Percentiles rank a stretch among this genome's conserved stretches.
Conservation (phyloP, 192 early-diverging fungal genomes). For the Piromyces finnis region DNA sequence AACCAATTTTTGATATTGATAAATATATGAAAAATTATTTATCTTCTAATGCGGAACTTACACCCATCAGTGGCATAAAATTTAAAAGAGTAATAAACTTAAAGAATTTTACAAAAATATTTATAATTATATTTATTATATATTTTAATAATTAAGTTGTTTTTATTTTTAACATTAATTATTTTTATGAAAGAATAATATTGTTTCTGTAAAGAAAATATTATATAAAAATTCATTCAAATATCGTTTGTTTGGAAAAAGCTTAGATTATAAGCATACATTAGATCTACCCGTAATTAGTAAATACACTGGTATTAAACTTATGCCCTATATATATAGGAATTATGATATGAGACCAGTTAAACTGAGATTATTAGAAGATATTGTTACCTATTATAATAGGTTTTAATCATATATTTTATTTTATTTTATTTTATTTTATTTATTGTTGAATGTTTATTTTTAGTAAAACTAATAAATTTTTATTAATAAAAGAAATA, state of each 20-base stretch:
- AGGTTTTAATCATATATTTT: no score
- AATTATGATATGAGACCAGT: constrained; percentile 33
- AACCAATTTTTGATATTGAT: neutral
- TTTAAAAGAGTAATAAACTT: neutral
- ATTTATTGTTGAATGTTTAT: no score
- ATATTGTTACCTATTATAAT: constrained; percentile 11
- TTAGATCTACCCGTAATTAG: constrained; percentile 29
- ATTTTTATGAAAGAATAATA: neutral
- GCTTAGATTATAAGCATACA: constrained; percentile 31
- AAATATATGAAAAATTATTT: neutral
- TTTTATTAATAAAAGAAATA: constrained; percentile 5
- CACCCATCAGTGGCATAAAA: neutral
- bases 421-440: neutral
- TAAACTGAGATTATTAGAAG: constrained; percentile 19
- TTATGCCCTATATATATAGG: constrained; percentile 71
- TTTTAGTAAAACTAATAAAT: no score
- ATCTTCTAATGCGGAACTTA: neutral
- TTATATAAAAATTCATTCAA: constrained; percentile 56
- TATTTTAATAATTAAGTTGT: no score
- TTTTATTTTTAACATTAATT: no score
- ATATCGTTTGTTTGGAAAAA: constrained; percentile 45
- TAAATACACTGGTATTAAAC: constrained; percentile 48
- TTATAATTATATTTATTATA: no score
- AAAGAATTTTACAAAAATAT: no score
- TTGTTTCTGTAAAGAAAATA: constrained; percentile 8